Evolutionary conservation across 192 early-diverging fungal species (phyloP).

Genomic region (Gonapodya sp.): DNA sequence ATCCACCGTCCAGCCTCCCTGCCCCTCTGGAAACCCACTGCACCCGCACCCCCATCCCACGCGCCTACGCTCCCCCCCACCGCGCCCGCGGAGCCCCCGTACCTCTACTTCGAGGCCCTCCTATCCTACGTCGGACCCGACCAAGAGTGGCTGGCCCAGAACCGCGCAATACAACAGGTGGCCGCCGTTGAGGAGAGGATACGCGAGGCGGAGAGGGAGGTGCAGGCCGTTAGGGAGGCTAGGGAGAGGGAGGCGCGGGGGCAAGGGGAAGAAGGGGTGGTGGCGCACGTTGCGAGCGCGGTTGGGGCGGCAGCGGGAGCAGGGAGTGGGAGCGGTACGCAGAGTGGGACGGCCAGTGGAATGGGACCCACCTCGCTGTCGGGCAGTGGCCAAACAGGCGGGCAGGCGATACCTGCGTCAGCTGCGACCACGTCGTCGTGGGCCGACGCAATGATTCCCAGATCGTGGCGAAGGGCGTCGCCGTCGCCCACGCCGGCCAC

Average conservation of each 20-base stretch:
- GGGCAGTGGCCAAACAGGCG: too few relatives aligned
- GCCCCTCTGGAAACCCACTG: neutral
- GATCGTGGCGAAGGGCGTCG: too few relatives aligned
- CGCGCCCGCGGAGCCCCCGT: neutral
- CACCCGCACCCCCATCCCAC: neutral
- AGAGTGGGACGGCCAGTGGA: too few relatives aligned
- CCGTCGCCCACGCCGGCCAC: too few relatives aligned
- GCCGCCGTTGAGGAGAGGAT: neutral
- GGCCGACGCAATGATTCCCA: too few relatives aligned
- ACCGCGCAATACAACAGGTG: conserved; percentile 6
- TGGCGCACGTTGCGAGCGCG: too few relatives aligned
- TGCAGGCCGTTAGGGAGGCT: neutral
- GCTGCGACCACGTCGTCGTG: too few relatives aligned
- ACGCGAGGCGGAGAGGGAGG: neutral
- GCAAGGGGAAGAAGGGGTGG: too few relatives aligned
- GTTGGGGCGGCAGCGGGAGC: too few relatives aligned
- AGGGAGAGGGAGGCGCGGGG: neutral
- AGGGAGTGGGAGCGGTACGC: too few relatives aligned
- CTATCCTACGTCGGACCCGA: conserved; percentile 6
- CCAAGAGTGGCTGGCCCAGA: neutral
- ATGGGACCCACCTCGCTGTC: too few relatives aligned
- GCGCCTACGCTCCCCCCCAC: neutral
- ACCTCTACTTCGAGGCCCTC: conserved; percentile 6
- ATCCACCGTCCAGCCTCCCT: neutral
- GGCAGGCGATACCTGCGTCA: too few relatives aligned